phyloP scores from a whole-genome alignment of 192 early-diverging fungal genomes.

The Umbelopsis sp. region DNA sequence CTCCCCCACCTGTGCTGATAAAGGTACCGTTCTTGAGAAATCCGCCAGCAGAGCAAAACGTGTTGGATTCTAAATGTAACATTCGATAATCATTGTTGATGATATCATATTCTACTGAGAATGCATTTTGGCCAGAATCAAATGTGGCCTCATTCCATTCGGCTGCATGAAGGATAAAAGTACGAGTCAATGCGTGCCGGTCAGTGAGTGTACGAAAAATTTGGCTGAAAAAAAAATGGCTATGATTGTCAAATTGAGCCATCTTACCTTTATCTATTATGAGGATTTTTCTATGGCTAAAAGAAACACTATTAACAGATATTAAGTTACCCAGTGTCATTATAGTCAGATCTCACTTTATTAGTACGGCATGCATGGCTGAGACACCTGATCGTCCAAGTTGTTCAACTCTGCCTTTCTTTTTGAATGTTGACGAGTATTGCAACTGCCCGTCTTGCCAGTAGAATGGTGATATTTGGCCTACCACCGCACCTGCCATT shows the following conservation, averaged over 20 bases:
- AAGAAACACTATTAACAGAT: constrained; percentile 21
- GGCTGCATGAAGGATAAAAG: constrained; percentile 6
- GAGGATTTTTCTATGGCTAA: constrained; percentile 49
- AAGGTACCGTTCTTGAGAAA: constrained; percentile 52
- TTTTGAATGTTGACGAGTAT: not conserved
- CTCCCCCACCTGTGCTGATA: constrained; percentile 52
- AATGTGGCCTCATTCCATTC: constrained; percentile 38
- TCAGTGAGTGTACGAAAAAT: not conserved
- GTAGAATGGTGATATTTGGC: not conserved
- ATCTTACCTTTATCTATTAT: constrained; percentile 57
- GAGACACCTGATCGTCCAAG: constrained; percentile 49
- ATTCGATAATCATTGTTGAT: constrained; percentile 41
- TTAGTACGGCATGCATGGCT: constrained; percentile 49
- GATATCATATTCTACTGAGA: constrained; percentile 49
- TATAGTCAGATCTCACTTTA: constrained; percentile 18
- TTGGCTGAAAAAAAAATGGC: no score
- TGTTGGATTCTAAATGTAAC: constrained; percentile 47
- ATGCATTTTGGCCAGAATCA: constrained; percentile 42
- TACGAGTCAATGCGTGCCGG: no score
- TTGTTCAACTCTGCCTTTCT: constrained; percentile 43
- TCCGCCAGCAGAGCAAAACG: constrained; percentile 58
- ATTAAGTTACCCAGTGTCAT: not conserved
- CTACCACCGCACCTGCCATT: not conserved
- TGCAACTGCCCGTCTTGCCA: not conserved
- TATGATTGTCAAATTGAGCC: not conserved